phyloP scores from a whole-genome alignment of 2,329 filamentous ascomycete species.

The Venturia pyrina region DNA sequence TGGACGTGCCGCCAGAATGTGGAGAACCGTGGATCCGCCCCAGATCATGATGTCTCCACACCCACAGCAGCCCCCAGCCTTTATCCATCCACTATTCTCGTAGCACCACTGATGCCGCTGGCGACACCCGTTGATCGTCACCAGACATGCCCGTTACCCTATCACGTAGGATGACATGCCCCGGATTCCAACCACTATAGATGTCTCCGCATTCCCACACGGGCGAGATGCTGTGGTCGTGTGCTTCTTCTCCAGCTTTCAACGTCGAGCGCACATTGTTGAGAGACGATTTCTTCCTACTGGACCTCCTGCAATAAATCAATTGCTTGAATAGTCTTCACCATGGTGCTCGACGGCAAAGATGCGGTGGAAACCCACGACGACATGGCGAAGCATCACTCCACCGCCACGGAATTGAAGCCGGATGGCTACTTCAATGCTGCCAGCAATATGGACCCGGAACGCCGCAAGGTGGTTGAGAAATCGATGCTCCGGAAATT shows the following conservation, averaged over 20 bases:
- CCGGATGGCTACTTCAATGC: background rate
- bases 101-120: no score
- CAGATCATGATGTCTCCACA: background rate
- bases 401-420: background rate
- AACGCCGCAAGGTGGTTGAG: conserved; percentile 23
- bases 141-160: background rate
- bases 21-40: background rate
- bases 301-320: background rate
- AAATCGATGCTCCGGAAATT: conserved; percentile 26
- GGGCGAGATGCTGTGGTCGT: background rate
- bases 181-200: background rate
- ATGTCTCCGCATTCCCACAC: background rate
- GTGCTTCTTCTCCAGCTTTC: background rate
- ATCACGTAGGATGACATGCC: background rate
- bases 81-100: background rate
- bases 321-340: background rate
- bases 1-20: background rate
- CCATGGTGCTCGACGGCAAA: background rate
- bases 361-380: background rate
- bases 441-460: conserved; percentile 19
- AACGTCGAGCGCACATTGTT: background rate
- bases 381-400: background rate
- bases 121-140: background rate
- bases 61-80: background rate
- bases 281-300: background rate